Percentiles rank a stretch among this genome's conserved stretches.
Evolutionary conservation across 176 grass and related monocot genomes (phyloP).

Genomic region (Tuctoria greenei): DNA sequence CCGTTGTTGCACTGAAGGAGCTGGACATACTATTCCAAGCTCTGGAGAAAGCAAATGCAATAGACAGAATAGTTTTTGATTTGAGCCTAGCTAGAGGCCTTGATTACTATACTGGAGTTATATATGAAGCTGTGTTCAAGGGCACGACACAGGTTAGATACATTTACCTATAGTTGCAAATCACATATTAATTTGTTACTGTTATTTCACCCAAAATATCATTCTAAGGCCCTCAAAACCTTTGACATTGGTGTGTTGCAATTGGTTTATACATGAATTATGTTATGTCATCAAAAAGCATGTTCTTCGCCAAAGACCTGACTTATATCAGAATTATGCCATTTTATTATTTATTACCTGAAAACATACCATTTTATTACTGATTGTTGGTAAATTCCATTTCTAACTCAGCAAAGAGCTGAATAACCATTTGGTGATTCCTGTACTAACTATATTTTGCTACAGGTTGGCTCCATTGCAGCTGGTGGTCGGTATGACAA

Average conservation of each 20-base stretch:
- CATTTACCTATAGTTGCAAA: background rate
- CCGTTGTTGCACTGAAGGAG: constrained; percentile 77
- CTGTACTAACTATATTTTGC: constrained; percentile 25
- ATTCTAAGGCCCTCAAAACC: background rate
- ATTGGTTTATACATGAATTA: background rate
- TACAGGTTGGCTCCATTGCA: constrained; percentile 91
- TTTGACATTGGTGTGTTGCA: background rate
- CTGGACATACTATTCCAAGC: constrained; percentile 83
- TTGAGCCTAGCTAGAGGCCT: constrained; percentile 97
- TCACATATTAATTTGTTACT: background rate
- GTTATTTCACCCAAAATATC: background rate
- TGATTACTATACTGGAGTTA: constrained; percentile 98
- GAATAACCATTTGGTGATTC: constrained; percentile 2
- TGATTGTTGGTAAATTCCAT: background rate
- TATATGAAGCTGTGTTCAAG: constrained; percentile 98
- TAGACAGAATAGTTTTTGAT: constrained; percentile 80
- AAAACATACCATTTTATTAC: background rate
- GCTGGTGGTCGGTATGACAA: constrained; percentile 93
- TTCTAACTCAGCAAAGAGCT: background rate
- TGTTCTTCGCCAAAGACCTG: background rate
- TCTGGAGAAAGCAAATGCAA: constrained; percentile 78
- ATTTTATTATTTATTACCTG: background rate
- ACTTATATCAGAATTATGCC: constrained; percentile 1
- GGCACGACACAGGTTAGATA: constrained; percentile 69
- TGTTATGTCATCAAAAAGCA: background rate